Evolutionary conservation across 1,284 basidiomycete species (phyloP).

Genomic region (Polyporus tsugae): DNA sequence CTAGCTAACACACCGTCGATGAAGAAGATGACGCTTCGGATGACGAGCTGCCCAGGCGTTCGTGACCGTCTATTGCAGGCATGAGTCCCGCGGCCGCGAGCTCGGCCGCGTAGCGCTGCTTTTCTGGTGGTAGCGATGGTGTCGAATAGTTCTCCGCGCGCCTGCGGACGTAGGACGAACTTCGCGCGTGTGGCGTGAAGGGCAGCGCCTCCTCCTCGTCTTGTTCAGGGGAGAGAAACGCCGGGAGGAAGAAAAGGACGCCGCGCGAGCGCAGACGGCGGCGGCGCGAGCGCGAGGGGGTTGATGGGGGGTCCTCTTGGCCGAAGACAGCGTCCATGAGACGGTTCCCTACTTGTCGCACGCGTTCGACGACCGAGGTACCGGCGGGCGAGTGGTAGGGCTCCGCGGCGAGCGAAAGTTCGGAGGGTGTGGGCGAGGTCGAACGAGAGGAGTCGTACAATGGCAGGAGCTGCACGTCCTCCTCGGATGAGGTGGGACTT

Average conservation of each 20-base stretch:
- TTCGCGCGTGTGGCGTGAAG: conserved; percentile 41
- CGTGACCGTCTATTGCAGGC: conserved; percentile 23
- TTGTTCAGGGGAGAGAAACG: conserved; percentile 70
- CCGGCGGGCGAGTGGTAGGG: conserved; percentile 30
- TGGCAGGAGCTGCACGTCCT: conserved; percentile 66
- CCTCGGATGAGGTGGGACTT: conserved; percentile 51
- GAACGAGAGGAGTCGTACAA: conserved; percentile 62
- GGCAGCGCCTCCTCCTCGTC: conserved; percentile 48
- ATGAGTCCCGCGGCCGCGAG: conserved; percentile 34
- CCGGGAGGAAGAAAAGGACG: conserved; percentile 82
- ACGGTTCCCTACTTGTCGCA: conserved; percentile 64
- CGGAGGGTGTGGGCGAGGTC: conserved; percentile 62
- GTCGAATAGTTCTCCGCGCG: conserved; percentile 23
- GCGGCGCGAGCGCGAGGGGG: conserved; percentile 53
- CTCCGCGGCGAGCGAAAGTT: conserved; percentile 50
- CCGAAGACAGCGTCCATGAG: conserved; percentile 55
- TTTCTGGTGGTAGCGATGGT: conserved; percentile 46
- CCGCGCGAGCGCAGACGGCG: conserved; percentile 63
- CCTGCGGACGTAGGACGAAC: conserved; percentile 36
- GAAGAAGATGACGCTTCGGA: conserved; percentile 27
- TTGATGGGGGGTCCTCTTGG: conserved; percentile 41
- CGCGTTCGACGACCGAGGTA: conserved; percentile 49
- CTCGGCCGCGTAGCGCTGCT: conserved; percentile 43
- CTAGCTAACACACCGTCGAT: conserved; percentile 27
- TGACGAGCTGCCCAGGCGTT: conserved; percentile 27